Conservation (phyloP, 75 land plant genomes). For the Isoetes taiwanensis region DNA sequence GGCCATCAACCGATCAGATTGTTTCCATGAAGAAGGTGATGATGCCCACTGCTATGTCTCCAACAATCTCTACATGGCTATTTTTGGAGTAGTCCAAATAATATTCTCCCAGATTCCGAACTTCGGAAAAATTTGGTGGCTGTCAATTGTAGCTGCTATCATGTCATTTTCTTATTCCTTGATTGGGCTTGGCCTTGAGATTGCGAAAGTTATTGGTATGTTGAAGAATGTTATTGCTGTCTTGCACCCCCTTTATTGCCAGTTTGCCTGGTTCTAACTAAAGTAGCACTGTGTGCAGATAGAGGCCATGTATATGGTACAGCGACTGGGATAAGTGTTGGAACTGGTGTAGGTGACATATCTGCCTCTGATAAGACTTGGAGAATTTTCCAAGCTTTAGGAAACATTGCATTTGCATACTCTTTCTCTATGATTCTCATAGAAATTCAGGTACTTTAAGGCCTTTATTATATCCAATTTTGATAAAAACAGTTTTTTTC, state of each 20-base stretch:
- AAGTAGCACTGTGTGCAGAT: slow-evolving; percentile 22
- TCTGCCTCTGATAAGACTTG: slow-evolving; percentile 33
- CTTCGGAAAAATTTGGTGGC: slow-evolving; percentile 54
- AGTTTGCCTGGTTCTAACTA: neutral
- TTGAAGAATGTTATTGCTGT: neutral
- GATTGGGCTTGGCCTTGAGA: slow-evolving; percentile 61
- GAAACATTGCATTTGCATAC: slow-evolving; percentile 77
- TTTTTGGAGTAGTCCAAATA: slow-evolving; percentile 59
- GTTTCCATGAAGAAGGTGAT: slow-evolving; percentile 55
- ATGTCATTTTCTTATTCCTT: slow-evolving; percentile 78
- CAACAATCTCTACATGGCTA: slow-evolving; percentile 34
- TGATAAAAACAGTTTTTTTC: too few relatives aligned
- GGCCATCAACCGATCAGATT: slow-evolving; percentile 57
- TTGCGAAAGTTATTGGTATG: slow-evolving; percentile 47
- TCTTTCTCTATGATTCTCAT: slow-evolving; percentile 58
- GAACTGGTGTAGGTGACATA: slow-evolving; percentile 18
- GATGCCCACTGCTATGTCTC: slow-evolving; percentile 37
- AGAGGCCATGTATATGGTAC: slow-evolving; percentile 46
- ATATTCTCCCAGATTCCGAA: slow-evolving; percentile 68
- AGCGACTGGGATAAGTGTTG: slow-evolving; percentile 34
- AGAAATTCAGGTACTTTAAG: slow-evolving; percentile 51
- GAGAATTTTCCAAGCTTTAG: slow-evolving; percentile 48
- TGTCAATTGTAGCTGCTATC: slow-evolving; percentile 65
- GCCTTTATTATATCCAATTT: neutral
- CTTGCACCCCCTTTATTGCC: neutral